phyloP scores from a whole-genome alignment of 2,329 filamentous ascomycete species.

The Phialocephala subalpina region DNA sequence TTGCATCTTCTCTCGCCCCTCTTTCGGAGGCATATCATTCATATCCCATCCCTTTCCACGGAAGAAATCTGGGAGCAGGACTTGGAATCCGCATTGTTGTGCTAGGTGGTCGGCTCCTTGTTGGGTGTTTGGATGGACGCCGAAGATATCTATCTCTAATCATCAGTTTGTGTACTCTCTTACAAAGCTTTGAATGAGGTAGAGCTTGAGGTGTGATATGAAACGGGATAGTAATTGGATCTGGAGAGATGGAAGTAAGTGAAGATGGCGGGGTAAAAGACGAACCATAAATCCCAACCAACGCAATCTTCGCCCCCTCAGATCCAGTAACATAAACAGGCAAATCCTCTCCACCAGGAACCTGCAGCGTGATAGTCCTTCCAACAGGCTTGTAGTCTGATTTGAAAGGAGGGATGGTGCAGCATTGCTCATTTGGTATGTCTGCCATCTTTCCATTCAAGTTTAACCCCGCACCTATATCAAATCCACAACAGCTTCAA shows the following conservation, averaged over 20 bases:
- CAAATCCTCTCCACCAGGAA: background rate
- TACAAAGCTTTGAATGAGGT: too few relatives aligned
- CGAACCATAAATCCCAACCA: conserved; percentile 4
- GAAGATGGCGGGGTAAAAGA: background rate
- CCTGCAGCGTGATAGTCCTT: background rate
- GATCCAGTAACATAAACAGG: background rate
- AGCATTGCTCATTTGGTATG: conserved; percentile 12
- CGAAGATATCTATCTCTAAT: conserved; percentile 19
- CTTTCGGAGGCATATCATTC: conserved; percentile 15
- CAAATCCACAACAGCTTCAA: background rate
- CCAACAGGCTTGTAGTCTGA: conserved; percentile 12
- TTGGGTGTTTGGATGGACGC: conserved; percentile 18
- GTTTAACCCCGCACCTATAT: background rate
- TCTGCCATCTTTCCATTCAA: background rate
- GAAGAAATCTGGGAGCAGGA: conserved; percentile 20
- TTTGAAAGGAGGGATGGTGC: conserved; percentile 18
- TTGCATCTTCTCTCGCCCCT: conserved; percentile 13
- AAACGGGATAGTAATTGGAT: too few relatives aligned
- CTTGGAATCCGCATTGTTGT: background rate
- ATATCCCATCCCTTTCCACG: conserved; percentile 16
- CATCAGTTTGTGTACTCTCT: too few relatives aligned
- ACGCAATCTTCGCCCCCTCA: background rate
- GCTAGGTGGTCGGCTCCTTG: conserved; percentile 3
- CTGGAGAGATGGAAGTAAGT: background rate
- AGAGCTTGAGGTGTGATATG: too few relatives aligned